Percentiles rank a stretch among this genome's conserved stretches.
Conservation (phyloP, 2,329 filamentous ascomycete species). For the Trichoderma endophyticum region DNA sequence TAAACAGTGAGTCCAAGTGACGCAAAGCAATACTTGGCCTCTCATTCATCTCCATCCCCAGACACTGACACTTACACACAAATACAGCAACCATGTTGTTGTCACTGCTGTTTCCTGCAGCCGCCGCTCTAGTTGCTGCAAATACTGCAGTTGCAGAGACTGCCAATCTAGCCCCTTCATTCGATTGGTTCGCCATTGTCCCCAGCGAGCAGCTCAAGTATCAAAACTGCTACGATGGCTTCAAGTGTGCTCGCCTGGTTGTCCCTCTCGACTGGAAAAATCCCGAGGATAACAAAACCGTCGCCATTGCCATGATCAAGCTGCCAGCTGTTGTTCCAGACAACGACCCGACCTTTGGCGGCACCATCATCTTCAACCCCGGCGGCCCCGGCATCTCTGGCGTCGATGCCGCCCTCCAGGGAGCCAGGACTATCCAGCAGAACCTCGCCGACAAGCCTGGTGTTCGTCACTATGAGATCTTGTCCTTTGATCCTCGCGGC, state of each 20-base stretch:
- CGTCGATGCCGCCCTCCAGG: constrained; percentile 25
- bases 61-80: background rate
- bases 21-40: background rate
- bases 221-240: constrained; percentile 36
- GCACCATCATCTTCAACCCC: constrained; percentile 42
- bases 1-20: too few relatives aligned
- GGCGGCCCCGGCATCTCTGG: constrained; percentile 44
- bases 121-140: background rate
- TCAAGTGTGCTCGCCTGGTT: constrained; percentile 40
- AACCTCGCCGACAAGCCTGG: constrained; percentile 25
- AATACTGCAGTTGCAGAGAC: background rate
- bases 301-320: constrained; percentile 39
- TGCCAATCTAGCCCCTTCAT: constrained; percentile 14
- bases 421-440: constrained; percentile 25
- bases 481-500: constrained; percentile 44
- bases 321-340: constrained; percentile 38
- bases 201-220: constrained; percentile 37
- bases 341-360: constrained; percentile 36
- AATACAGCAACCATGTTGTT: background rate
- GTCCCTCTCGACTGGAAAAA: constrained; percentile 43
- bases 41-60: background rate
- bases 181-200: constrained; percentile 35
- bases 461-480: constrained; percentile 37
- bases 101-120: background rate
- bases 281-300: constrained; percentile 25